phyloP scores from a whole-genome alignment of 345 rosid genomes.

The Iberis pinnata region DNA sequence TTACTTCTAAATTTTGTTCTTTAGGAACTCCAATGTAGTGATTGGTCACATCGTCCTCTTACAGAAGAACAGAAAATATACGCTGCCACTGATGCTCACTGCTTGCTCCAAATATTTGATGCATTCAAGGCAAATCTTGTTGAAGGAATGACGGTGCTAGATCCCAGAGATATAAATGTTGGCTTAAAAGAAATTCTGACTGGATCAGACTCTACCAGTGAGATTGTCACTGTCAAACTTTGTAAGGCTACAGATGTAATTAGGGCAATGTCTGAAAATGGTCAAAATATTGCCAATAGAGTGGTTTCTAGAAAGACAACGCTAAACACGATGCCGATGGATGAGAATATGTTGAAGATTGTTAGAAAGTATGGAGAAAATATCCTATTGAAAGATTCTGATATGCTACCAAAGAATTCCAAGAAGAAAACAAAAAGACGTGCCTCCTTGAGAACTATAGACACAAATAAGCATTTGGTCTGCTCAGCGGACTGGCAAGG shows the following conservation, averaged over 20 bases:
- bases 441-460: conserved; percentile 20
- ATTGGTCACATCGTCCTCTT: conserved; percentile 94
- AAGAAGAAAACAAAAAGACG: conserved; percentile 58
- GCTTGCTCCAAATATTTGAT: conserved; percentile 69
- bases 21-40: conserved; percentile 98
- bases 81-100: conserved; percentile 85
- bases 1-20: conserved; percentile 9
- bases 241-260: conserved; percentile 57
- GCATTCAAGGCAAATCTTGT: conserved; percentile 42
- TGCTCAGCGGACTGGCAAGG: conserved; percentile 58
- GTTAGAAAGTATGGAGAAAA: conserved; percentile 65
- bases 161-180: conserved; percentile 29
- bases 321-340: conserved; percentile 61
- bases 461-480: conserved; percentile 35
- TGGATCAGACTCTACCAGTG: conserved; percentile 32
- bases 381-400: conserved; percentile 60
- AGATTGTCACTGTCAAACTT: conserved; percentile 30
- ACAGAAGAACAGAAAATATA: conserved; percentile 80
- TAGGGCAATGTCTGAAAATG: conserved; percentile 42
- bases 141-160: conserved; percentile 33
- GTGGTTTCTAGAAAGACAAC: conserved; percentile 32
- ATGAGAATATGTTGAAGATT: conserved; percentile 48
- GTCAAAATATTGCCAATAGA: conserved; percentile 37
- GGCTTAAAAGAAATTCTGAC: conserved; percentile 61
- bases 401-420: conserved; percentile 49